Evolutionary conservation across 2,329 filamentous ascomycete species (phyloP).

Genomic region (Uncinocarpus reesii): DNA sequence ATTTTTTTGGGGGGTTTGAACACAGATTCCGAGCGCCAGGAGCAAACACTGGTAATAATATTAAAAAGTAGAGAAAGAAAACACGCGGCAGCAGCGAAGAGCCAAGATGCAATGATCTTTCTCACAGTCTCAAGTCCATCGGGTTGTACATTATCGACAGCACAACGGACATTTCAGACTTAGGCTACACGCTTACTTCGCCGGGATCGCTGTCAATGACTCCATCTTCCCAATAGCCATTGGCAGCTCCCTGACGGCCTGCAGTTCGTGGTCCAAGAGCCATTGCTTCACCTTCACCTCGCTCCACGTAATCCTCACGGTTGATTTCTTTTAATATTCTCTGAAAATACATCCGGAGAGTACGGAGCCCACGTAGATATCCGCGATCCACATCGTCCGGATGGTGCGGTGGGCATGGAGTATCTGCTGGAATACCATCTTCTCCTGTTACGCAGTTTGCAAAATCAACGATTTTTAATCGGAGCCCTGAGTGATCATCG

Average conservation of each 20-base stretch:
- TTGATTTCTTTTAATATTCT: slow-evolving; percentile 71
- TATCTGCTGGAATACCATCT: slow-evolving; percentile 50
- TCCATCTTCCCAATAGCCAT: slow-evolving; percentile 34
- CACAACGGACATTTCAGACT: not conserved
- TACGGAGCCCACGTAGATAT: slow-evolving; percentile 74
- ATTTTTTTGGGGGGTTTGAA: not conserved
- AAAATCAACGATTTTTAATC: slow-evolving; percentile 97
- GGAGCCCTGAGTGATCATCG: slow-evolving; percentile 39
- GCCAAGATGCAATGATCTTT: not conserved
- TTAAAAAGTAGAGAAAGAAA: not conserved
- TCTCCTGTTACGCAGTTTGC: slow-evolving; percentile 92
- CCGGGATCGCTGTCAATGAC: slow-evolving; percentile 36
- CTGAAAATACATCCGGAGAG: slow-evolving; percentile 72
- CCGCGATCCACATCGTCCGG: slow-evolving; percentile 74
- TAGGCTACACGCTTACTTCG: slow-evolving; percentile 31
- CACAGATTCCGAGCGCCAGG: not conserved
- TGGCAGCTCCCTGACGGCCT: slow-evolving; percentile 24
- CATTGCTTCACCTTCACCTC: slow-evolving; percentile 36
- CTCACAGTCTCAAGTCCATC: not conserved
- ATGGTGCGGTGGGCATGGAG: slow-evolving; percentile 67
- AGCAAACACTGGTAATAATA: slow-evolving; percentile 6
- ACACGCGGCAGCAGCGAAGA: not conserved
- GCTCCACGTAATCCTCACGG: slow-evolving; percentile 36
- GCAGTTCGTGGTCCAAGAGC: slow-evolving; percentile 28
- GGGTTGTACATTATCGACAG: not conserved